Evolutionary conservation across 768 basidiomycete genomes (phyloP), one percentile per base, ranked within the genome.

Genomic region (Lactarius trivialis): DNA sequence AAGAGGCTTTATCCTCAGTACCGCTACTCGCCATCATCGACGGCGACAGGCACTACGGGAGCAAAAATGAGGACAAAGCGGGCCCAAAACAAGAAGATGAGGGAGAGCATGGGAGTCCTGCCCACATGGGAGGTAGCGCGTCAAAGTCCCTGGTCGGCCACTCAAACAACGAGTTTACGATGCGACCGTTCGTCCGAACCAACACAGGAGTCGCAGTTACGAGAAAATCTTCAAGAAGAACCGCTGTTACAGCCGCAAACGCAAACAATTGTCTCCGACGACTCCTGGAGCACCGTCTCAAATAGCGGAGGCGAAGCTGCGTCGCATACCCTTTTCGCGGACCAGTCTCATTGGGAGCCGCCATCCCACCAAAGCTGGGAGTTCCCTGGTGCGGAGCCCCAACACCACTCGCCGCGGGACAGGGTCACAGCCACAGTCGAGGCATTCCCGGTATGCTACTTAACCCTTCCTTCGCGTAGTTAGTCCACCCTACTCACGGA

Each of bases 1-100:
- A 71, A 73, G 3, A 58, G 63, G 34, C 58, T 72, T 37, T 75
- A 79, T 65, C 82, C 82, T 0, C 73, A 57, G 55, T 66, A 66
- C 24, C 65, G 63, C 34, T 66, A 66, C 48, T 19, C 58, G 24
- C 63, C 65, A 2, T 45, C 53, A n/a, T 63, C 61, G 28, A 9
- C 61, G 21, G 12, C 61, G 7, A 11, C 30, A 3, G 4, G 36
- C 1, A n/a, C 34, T 4, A n/a, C 34, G 11, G 19, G 52, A 19
- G 24, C 51, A 7, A 19, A n/a, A n/a, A 15, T 39, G 45, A 63
- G 45, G 45, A 36, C 32, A 37, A 63, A 48, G 57, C 57, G 57
- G 45, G 43, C 52, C 3, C 52, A 54, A 48, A 48, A 55, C 36
- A 43, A 58, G 36, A 58, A 39, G 36, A 28, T 55, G 11, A 58